Evolutionary conservation across 106 monocot species (phyloP).

Genomic region (Narthecium ossifragum): DNA sequence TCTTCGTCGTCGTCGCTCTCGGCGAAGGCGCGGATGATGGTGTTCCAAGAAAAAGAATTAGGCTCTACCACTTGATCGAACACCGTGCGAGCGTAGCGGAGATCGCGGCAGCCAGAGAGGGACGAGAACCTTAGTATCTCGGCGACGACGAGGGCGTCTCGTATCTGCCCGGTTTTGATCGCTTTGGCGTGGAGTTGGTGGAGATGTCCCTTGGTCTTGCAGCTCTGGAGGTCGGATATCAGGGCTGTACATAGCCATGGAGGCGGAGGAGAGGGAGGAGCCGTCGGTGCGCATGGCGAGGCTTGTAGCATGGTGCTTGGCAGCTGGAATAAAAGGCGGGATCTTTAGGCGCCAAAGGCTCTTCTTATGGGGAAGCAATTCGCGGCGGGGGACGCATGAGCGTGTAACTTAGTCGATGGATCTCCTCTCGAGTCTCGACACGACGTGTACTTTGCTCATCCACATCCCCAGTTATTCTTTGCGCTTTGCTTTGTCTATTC

Average conservation of each 20-base stretch:
- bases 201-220: constrained; percentile 18
- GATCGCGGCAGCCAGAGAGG: constrained; percentile 18
- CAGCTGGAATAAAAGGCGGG: no score
- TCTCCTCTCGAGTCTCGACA: no score
- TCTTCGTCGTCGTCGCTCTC: constrained; percentile 20
- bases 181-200: constrained; percentile 42
- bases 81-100: constrained; percentile 18
- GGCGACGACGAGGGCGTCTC: constrained; percentile 42
- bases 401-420: no score
- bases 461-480: no score
- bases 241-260: constrained; percentile 3
- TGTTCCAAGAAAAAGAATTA: constrained; percentile 40
- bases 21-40: constrained; percentile 34
- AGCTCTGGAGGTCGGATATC: constrained; percentile 27
- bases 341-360: no score
- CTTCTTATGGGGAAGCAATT: no score
- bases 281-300: background rate
- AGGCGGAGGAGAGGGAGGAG: background rate
- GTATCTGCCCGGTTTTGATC: constrained; percentile 39
- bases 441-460: no score
- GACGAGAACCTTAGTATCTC: constrained; percentile 35
- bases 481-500: no score
- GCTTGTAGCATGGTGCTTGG: background rate
- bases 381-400: no score
- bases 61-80: constrained; percentile 20